Percentiles rank a stretch among this genome's conserved stretches.
Evolutionary conservation across 2,329 filamentous ascomycete species (phyloP).

Genomic region (Clonostachys rhizophaga): DNA sequence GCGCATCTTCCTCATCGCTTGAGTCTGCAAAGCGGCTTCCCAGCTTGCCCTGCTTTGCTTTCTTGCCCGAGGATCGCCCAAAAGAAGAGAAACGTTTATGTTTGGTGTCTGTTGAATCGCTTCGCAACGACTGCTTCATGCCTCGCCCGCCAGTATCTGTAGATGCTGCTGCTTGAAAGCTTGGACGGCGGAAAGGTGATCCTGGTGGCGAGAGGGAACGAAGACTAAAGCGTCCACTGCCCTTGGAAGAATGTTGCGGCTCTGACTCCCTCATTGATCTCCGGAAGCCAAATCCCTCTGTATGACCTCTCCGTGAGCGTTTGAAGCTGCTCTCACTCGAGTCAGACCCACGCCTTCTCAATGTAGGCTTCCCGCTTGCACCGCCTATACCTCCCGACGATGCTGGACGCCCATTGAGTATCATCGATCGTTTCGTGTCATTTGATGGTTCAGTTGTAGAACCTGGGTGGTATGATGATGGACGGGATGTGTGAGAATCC

Average conservation of each 20-base stretch:
- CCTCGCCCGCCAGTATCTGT: constrained; percentile 13
- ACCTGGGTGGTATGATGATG: constrained; percentile 20
- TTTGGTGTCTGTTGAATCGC: constrained; percentile 29
- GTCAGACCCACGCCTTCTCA: constrained; percentile 54
- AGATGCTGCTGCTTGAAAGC: constrained; percentile 27
- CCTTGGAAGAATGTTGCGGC: constrained; percentile 14
- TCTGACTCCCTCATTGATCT: constrained; percentile 60
- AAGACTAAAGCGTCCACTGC: constrained; percentile 63
- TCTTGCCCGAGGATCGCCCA: constrained; percentile 26
- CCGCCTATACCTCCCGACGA: constrained; percentile 2
- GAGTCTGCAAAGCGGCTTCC: constrained; percentile 56
- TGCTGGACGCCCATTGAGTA: neutral
- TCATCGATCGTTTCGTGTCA: constrained; percentile 1
- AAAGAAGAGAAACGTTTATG: constrained; percentile 29
- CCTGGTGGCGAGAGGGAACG: constrained; percentile 66
- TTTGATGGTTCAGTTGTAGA: constrained; percentile 6
- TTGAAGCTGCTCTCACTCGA: constrained; percentile 82
- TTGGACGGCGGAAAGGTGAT: constrained; percentile 40
- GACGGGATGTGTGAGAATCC: constrained; percentile 8
- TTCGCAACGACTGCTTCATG: constrained; percentile 40
- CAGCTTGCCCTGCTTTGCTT: constrained; percentile 30
- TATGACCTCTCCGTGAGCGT: constrained; percentile 46
- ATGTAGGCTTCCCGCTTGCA: constrained; percentile 18
- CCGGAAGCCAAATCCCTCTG: constrained; percentile 58
- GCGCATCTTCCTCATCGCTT: constrained; percentile 51